Conservation (phyloP, 208 protist species). For the Crithidia acanthocephali region DNA sequence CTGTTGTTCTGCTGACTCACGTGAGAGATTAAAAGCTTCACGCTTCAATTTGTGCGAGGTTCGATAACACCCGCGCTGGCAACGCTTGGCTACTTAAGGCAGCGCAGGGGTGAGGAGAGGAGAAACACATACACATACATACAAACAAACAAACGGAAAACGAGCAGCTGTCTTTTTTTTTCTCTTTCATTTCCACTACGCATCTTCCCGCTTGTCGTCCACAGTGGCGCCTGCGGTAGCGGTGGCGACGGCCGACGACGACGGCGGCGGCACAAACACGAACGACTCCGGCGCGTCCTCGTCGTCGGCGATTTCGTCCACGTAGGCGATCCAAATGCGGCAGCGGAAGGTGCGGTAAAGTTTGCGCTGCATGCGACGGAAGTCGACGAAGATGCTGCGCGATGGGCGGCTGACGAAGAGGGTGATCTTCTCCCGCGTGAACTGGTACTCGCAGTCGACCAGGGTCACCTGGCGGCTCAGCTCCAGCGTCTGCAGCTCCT, state of each 20-base stretch:
- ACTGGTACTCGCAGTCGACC: constrained; percentile 71
- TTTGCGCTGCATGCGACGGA: constrained; percentile 76
- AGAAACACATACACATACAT: no score
- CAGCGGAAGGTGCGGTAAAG: constrained; percentile 68
- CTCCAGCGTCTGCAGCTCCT: constrained; percentile 32
- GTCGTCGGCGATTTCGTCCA: constrained; percentile 65
- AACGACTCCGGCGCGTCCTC: constrained; percentile 41
- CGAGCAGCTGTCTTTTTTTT: neutral
- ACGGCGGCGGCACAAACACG: constrained; percentile 34
- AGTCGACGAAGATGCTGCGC: constrained; percentile 62
- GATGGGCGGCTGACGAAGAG: constrained; percentile 62
- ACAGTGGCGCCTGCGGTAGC: neutral
- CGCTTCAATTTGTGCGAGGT: neutral
- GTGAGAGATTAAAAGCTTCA: no score
- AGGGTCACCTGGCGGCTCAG: constrained; percentile 39
- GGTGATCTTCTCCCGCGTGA: constrained; percentile 72
- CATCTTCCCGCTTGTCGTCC: neutral
- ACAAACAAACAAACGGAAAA: neutral
- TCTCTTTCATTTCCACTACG: neutral
- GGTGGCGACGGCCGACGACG: constrained; percentile 6
- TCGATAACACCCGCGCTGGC: neutral
- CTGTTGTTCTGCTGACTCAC: no score
- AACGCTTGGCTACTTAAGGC: no score
- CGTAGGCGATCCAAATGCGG: constrained; percentile 81
- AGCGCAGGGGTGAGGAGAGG: no score